Evolutionary conservation across 2,329 filamentous ascomycete genomes (phyloP), one percentile per base, ranked within the genome.

Genomic region (Sclerotinia sclerotiorum): DNA sequence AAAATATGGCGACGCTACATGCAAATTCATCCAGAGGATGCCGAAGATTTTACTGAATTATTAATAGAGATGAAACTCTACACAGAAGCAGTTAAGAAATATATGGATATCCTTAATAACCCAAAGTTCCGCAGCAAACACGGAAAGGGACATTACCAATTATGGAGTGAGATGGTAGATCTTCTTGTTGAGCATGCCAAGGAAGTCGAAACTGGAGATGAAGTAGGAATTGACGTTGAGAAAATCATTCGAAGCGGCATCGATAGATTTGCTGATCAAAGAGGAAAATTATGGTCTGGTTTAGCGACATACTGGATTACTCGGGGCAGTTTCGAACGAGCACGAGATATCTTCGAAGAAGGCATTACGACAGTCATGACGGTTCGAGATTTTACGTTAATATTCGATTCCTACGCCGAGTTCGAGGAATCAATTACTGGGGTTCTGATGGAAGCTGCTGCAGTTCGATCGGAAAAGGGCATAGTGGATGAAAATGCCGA

Each of bases 301-400:
- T 81, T 99, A 64, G 95, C 95, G 55, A 95, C 94, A 4, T 99
- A 98, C 80, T 98, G 94, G 93, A 97, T 96, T 77, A 92, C 93
- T 69, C 89, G 89, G 77, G 94, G 94, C 56, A 93, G 91, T 76
- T 98, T 97, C 76, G 96, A 98, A 80, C 90, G 90, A 70, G 94
- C 95, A 19, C 85, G 96, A 72, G 95, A 99, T 78, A 85, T 96
- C 4, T 98, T 97, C 73, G 95, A 99, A 80, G 94, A 98, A 79
- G 96, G 92, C 56, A 92, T 98, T 73, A 97, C 93, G 15, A 98
- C 94, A 1, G 96, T 97, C 71, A 98, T 98, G 94, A 99, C 95
- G 2, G 94, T 99, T 56, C 90, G 95, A 68, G 95, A 99, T 80
- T 99, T 99, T 77, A 96, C 94, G 0, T 87, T 98, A 67, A 90